These are phyloP conservation scores for Blastomyces gilchristii DNA, from an alignment of 2,329 filamentous ascomycete species.

Conservation along the genomic window DNA sequence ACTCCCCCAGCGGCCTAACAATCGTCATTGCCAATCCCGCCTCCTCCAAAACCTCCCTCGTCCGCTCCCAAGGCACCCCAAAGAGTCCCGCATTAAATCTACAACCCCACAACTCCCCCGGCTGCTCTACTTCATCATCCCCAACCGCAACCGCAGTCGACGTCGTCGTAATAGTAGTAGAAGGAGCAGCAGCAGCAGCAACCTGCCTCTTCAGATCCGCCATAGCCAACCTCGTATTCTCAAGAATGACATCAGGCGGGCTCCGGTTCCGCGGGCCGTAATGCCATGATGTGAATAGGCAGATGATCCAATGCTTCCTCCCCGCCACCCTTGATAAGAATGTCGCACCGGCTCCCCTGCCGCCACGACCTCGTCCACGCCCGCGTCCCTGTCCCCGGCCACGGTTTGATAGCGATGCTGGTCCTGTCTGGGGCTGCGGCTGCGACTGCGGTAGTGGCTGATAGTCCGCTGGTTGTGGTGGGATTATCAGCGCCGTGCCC, in stretches of 20 bases:
- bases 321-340: conserved; percentile 8
- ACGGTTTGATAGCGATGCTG: neutral
- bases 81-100: conserved; percentile 51
- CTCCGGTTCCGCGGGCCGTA: conserved; percentile 37
- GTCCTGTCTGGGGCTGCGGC: neutral
- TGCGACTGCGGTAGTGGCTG: neutral
- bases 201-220: conserved; percentile 39
- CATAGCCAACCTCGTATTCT: conserved; percentile 41
- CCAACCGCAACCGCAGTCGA: conserved; percentile 6
- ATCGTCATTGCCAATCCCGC: conserved; percentile 29
- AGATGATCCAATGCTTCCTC: conserved; percentile 46
- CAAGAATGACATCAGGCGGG: conserved; percentile 36
- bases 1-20: conserved; percentile 21
- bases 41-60: conserved; percentile 35
- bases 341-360: neutral
- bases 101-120: conserved; percentile 38
- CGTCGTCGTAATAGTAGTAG: too few relatives aligned
- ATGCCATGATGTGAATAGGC: conserved; percentile 46
- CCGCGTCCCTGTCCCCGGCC: neutral
- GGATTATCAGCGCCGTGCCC: conserved; percentile 46
- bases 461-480: conserved; percentile 35
- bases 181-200: conserved; percentile 19
- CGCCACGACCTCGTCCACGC: neutral
- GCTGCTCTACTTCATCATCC: conserved; percentile 11
- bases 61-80: conserved; percentile 44